Evolutionary conservation across 1,139 yeast species (phyloP), one percentile per base, ranked within the genome.

Genomic region (Candida sp.): DNA sequence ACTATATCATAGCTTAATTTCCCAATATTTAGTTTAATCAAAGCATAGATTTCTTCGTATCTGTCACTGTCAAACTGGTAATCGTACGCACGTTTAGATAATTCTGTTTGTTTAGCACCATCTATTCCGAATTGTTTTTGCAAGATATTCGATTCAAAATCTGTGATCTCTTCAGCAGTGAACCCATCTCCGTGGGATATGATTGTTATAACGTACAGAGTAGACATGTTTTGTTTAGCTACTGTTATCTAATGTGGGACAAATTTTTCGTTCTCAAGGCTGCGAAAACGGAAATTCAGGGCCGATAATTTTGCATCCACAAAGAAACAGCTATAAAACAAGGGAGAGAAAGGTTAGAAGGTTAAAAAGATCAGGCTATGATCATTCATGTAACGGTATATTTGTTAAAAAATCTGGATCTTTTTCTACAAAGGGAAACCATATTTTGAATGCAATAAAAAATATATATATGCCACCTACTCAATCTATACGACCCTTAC

Each of bases 1-100:
- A 72, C 57, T 7, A 72, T 53, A 52, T 73, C 79, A 45, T 55
- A 63, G 11, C 47, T 51, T 5, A 44, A 43, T 34, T 52, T 51
- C 25, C 46, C 42, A 41, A 50, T 47, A 5, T 37, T 42, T 2
- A 44, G 33, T 43, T 53, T 58, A 32, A 58, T 46, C 22, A 30
- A 22, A 5, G 36, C 19, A 27, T 43, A 35, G 9, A 47, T 38
- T 5, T 39, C 21, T 8, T 45, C 40, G 5, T 36, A 40, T 7
- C 43, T 42, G 7, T 40, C 30, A 5, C 48, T 33, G 15, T 40
- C 40, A 4, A 50, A 25, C 38, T 39, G 46, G 35, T 48, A 53
- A 43, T 60, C 64, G 7, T 40, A 23, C 2, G 62, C 63, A 38
- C 63, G 51, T 35, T 57, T 49, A 4, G 60, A 50, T 22, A 59